Conservation (phyloP, 805 yeast species). For the Lachancea meyersii region DNA sequence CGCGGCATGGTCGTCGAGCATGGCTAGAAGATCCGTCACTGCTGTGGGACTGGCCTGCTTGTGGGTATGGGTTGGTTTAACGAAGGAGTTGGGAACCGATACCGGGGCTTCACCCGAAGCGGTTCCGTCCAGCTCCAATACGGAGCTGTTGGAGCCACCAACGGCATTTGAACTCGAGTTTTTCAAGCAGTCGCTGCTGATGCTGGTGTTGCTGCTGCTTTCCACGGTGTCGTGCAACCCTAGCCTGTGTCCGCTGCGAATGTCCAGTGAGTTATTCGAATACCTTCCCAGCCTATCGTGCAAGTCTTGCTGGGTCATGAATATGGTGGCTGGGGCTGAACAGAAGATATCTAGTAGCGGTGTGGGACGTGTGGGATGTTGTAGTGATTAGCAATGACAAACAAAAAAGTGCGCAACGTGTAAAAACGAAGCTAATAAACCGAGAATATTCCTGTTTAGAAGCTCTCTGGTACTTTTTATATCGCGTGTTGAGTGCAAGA, state of each 20-base stretch:
- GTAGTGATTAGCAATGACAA: no score
- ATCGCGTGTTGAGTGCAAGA: not conserved
- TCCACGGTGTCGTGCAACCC: not conserved
- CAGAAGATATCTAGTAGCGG: no score
- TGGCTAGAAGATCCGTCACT: slow-evolving; percentile 26
- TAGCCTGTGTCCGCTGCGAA: slow-evolving; percentile 4
- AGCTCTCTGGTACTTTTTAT: not conserved
- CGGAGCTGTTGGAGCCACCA: not conserved
- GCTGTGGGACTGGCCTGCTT: slow-evolving; percentile 18
- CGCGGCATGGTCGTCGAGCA: slow-evolving; percentile 17
- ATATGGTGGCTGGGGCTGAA: not conserved
- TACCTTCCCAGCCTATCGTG: slow-evolving; percentile 1
- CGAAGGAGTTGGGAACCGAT: not conserved
- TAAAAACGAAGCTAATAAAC: not conserved
- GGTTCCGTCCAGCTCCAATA: no score
- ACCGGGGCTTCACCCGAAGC: not conserved
- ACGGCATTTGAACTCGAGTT: not conserved
- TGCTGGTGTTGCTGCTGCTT: not conserved
- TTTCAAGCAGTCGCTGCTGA: not conserved
- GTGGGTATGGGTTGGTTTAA: slow-evolving; percentile 1
- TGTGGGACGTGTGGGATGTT: no score
- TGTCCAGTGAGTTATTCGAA: slow-evolving; percentile 11
- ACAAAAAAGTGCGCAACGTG: not conserved
- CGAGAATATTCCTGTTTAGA: no score
- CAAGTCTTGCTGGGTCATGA: slow-evolving; percentile 4